Percentiles rank a stretch among this genome's conserved stretches.
These are phyloP conservation scores for Gastroboletus turbinatus DNA, from an alignment of 1,284 basidiomycete species.

Conservation along the genomic window DNA sequence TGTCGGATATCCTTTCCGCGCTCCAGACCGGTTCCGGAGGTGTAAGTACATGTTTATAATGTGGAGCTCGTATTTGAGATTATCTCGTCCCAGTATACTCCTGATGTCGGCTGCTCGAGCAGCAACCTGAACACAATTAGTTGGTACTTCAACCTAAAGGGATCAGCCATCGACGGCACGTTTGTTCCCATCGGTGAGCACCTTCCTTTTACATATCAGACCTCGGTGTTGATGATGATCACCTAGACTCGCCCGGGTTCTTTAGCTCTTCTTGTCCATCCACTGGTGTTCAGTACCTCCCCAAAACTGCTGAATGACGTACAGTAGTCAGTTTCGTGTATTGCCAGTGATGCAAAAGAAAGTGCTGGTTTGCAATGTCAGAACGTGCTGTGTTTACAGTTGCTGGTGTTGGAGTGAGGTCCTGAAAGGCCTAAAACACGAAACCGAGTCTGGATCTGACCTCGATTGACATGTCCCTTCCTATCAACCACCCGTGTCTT, in stretches of 20 bases:
- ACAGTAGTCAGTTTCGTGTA: not conserved
- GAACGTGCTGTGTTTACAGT: not conserved
- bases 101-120: slow-evolving; percentile 55
- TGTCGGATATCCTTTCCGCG: slow-evolving; percentile 56
- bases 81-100: slow-evolving; percentile 44
- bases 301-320: slow-evolving; percentile 44
- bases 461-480: slow-evolving; percentile 46
- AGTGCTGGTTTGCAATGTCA: not conserved
- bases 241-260: slow-evolving; percentile 49
- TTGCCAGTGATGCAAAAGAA: not conserved
- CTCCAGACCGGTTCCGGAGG: slow-evolving; percentile 53
- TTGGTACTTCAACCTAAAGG: slow-evolving; percentile 69
- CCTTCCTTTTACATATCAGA: not conserved
- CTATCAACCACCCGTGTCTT: slow-evolving; percentile 45
- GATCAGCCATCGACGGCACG: slow-evolving; percentile 63
- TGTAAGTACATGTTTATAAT: slow-evolving; percentile 20
- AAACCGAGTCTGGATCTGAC: not conserved
- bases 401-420: not conserved
- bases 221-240: slow-evolving; percentile 7
- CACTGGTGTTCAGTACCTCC: slow-evolving; percentile 63
- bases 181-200: slow-evolving; percentile 59
- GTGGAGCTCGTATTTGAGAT: not conserved
- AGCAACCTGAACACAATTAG: slow-evolving; percentile 51
- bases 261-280: slow-evolving; percentile 53
- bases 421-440: not conserved